Conservation (phyloP, 345 rosid genomes). For the Limnanthes douglasii region DNA sequence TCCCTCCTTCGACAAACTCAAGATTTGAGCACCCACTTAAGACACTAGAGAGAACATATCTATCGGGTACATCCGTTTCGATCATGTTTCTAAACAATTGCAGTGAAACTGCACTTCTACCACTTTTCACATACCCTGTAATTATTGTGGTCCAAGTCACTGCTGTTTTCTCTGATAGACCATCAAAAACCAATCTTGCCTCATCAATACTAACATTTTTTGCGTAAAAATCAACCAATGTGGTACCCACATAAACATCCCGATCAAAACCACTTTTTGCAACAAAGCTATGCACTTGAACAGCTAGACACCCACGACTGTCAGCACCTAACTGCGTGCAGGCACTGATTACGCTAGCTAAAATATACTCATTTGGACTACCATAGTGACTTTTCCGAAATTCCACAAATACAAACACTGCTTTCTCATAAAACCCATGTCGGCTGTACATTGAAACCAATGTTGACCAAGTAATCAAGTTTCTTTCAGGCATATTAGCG, state of each 20-base stretch:
- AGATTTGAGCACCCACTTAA: slow-evolving; percentile 44
- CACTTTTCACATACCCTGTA: slow-evolving; percentile 38
- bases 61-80: slow-evolving; percentile 27
- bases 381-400: slow-evolving; percentile 21
- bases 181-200: slow-evolving; percentile 49
- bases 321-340: slow-evolving; percentile 20
- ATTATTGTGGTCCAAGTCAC: slow-evolving; percentile 68
- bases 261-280: slow-evolving; percentile 41
- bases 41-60: slow-evolving; percentile 42
- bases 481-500: slow-evolving; percentile 40
- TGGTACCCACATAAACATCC: slow-evolving; percentile 53
- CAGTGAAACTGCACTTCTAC: slow-evolving; percentile 36
- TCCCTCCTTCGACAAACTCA: slow-evolving; percentile 37
- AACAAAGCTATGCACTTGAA: slow-evolving; percentile 40
- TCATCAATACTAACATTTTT: slow-evolving; percentile 31
- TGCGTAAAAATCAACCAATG: slow-evolving; percentile 38
- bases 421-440: slow-evolving; percentile 26
- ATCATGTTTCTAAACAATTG: slow-evolving; percentile 28
- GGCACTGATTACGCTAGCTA: slow-evolving; percentile 51
- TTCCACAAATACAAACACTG: slow-evolving; percentile 24
- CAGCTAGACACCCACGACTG: slow-evolving; percentile 14
- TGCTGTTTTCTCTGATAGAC: slow-evolving; percentile 27
- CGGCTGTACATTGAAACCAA: slow-evolving; percentile 46
- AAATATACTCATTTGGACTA: slow-evolving; percentile 39
- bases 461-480: slow-evolving; percentile 61